A percentile compares a stretch with the other conserved stretches of the same genome.
These are phyloP conservation scores for Prunus mongolica DNA, from an alignment of 306 rosid genomes.

Conservation along the genomic window DNA sequence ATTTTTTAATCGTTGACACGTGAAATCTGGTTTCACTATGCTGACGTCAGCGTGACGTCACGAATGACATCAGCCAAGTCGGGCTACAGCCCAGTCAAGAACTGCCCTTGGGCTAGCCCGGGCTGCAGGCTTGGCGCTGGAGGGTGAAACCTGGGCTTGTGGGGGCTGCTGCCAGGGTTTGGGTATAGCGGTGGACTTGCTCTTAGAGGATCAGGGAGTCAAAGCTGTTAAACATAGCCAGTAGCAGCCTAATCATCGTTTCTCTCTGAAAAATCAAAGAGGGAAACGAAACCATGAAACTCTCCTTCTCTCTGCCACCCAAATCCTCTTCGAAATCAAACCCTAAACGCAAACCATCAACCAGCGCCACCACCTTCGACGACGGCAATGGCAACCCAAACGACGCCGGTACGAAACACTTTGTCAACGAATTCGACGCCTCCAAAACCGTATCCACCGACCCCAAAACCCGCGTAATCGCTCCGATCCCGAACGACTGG, in stretches of 20 bases:
- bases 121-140: too few species aligned
- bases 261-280: not conserved
- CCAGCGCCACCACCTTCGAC: not conserved
- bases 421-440: conserved; percentile 36
- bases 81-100: too few species aligned
- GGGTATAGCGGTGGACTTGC: too few species aligned
- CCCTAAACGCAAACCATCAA: conserved; percentile 21
- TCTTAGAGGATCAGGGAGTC: not conserved
- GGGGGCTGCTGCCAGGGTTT: too few species aligned
- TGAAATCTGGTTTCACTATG: too few species aligned
- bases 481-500: conserved; percentile 34
- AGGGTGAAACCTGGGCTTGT: too few species aligned
- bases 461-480: conserved; percentile 17
- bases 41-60: too few species aligned
- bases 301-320: conserved; percentile 36
- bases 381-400: not conserved
- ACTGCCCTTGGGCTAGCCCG: too few species aligned
- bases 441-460: conserved; percentile 13
- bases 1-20: too few species aligned
- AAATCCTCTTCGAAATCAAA: conserved; percentile 33
- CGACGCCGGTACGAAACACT: conserved; percentile 17
- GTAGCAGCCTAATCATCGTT: not conserved
- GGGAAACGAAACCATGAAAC: conserved; percentile 23
- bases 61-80: too few species aligned
- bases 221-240: not conserved